These are phyloP conservation scores for Dipodascus geniculatus DNA, from an alignment of 805 yeast genomes.

Conservation along the genomic window DNA sequence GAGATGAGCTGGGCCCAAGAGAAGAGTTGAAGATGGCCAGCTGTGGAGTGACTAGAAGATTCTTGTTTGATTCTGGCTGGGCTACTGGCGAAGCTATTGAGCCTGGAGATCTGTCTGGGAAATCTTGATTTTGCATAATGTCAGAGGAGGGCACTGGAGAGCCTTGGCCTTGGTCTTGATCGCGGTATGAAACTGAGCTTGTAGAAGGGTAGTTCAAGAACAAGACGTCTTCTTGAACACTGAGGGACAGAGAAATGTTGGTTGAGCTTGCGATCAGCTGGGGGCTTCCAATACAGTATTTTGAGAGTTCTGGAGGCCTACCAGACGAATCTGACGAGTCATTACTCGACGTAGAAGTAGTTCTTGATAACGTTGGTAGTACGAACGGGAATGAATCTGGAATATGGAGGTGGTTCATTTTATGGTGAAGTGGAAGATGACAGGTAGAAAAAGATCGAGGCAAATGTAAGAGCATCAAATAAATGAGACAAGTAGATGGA, in stretches of 20 bases:
- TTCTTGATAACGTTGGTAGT: neutral
- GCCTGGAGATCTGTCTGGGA: neutral
- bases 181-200: neutral
- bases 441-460: neutral
- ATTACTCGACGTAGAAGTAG: neutral
- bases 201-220: neutral
- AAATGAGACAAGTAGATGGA: too few relatives aligned
- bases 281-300: constrained; percentile 1
- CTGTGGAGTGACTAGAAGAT: neutral
- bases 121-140: neutral
- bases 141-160: neutral
- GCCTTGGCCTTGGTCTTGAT: neutral
- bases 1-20: neutral
- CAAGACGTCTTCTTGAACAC: neutral
- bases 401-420: neutral
- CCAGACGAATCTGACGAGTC: neutral
- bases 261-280: neutral
- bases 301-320: neutral
- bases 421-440: neutral
- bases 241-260: neutral
- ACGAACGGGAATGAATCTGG: neutral
- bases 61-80: neutral
- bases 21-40: neutral
- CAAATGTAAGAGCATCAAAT: neutral
- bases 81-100: neutral